A percentile compares a stretch with the other conserved stretches of the same genome.
These are phyloP conservation scores for Ligustrum vulgare DNA, from an alignment of 257 asterid species.

Conservation along the genomic window DNA sequence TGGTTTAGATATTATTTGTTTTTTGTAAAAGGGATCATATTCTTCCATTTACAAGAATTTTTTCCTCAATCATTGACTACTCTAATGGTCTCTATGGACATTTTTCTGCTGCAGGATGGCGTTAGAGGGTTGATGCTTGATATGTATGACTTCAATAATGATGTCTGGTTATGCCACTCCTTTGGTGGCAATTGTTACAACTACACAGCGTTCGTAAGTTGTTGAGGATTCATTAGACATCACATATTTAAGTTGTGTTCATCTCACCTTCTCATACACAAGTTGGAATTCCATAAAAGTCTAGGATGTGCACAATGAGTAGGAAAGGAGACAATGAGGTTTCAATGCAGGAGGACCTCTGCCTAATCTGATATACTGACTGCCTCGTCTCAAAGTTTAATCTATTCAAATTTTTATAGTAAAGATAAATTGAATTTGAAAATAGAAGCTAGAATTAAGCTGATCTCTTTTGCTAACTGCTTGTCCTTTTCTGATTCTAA, in stretches of 20 bases:
- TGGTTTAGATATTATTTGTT: too few species aligned
- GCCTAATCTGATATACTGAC: background rate
- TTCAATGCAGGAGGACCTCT: background rate
- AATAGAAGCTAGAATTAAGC: too few species aligned
- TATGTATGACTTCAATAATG: constrained; percentile 79
- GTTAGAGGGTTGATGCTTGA: constrained; percentile 98
- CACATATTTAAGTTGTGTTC: background rate
- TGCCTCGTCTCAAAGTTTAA: background rate
- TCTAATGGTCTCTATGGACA: constrained; percentile 24
- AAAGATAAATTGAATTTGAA: too few species aligned
- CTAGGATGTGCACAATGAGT: background rate
- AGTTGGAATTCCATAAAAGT: background rate
- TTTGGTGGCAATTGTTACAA: constrained; percentile 81
- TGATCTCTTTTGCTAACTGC: background rate
- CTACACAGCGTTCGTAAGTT: constrained; percentile 89
- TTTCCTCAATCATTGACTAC: background rate
- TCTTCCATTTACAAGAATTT: background rate
- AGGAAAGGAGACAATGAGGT: background rate
- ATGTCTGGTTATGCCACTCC: constrained; percentile 95
- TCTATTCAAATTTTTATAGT: too few species aligned
- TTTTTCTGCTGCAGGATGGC: constrained; percentile 64
- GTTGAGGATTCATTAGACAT: background rate
- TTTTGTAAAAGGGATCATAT: background rate
- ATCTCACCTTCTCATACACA: background rate
- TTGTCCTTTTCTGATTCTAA: constrained; percentile 20